These are phyloP conservation scores for Paratinospora sagittata DNA, from an alignment of 164 flowering plant genomes.

Conservation along the genomic window DNA sequence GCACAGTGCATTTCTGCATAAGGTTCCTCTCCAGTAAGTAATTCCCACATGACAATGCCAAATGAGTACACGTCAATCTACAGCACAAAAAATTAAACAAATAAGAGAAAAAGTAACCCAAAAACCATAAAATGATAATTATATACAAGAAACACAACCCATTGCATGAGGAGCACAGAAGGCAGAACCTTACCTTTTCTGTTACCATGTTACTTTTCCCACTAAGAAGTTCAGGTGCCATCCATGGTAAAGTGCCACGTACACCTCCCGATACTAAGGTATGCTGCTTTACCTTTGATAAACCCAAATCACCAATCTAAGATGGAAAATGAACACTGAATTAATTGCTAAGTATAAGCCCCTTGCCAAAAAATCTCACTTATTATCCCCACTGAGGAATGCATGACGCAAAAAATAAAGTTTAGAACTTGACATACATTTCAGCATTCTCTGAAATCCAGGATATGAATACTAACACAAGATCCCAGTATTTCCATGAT, in stretches of 20 bases:
- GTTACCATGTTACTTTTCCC: constrained; percentile 92
- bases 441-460: background rate
- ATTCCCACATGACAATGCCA: constrained; percentile 96
- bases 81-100: constrained; percentile 12
- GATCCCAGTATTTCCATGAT: background rate
- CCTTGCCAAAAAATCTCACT: background rate
- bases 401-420: background rate
- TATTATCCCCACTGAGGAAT: background rate
- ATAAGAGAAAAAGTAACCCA: background rate
- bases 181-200: constrained; percentile 55
- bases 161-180: background rate
- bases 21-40: constrained; percentile 96
- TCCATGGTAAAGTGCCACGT: constrained; percentile 98
- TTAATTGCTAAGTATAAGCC: background rate
- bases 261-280: constrained; percentile 95
- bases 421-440: background rate
- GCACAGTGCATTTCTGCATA: constrained; percentile 91
- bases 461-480: too few relatives aligned
- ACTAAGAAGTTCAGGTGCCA: constrained; percentile 97
- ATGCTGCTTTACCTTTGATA: constrained; percentile 89
- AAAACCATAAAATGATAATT: background rate
- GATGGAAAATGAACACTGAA: constrained; percentile 2
- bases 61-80: constrained; percentile 96
- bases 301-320: constrained; percentile 93
- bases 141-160: background rate